phyloP scores from a whole-genome alignment of 208 protist species.

The Acanthamoeba divionensis region DNA sequence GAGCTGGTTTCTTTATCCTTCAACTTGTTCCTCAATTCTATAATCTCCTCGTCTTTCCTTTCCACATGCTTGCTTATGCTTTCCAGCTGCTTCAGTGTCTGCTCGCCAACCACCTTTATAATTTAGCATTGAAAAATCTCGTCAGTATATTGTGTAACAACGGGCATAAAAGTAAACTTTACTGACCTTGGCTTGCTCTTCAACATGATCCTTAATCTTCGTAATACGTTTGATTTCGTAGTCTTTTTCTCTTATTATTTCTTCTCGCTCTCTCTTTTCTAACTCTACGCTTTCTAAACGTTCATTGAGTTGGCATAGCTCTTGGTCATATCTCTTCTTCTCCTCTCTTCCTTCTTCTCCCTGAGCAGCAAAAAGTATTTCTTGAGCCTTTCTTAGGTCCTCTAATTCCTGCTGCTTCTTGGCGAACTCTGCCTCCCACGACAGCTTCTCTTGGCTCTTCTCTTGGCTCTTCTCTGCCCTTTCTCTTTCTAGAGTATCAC shows the following conservation, averaged over 20 bases:
- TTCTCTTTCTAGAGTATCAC: no score
- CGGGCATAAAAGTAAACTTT: neutral
- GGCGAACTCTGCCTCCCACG: neutral
- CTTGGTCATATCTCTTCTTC: no score
- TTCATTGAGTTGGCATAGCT: no score
- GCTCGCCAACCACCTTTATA: constrained; percentile 13
- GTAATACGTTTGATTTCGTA: neutral
- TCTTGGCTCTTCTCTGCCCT: neutral
- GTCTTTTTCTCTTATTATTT: neutral
- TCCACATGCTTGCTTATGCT: neutral
- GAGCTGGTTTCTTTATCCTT: neutral
- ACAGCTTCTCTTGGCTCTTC: neutral
- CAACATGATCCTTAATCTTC: neutral
- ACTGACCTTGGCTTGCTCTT: neutral
- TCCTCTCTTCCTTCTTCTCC: neutral
- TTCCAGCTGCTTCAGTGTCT: constrained; percentile 43
- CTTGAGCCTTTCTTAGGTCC: no score
- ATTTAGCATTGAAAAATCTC: no score
- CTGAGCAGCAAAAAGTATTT: no score
- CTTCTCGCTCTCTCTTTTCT: neutral
- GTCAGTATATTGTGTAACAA: no score
- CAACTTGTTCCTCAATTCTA: neutral
- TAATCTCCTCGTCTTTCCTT: neutral
- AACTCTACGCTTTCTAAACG: no score
- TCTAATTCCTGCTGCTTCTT: neutral